Evolutionary conservation across 345 rosid species (phyloP), one percentile per base, ranked within the genome.

Genomic region (Pugionium cornutum): DNA sequence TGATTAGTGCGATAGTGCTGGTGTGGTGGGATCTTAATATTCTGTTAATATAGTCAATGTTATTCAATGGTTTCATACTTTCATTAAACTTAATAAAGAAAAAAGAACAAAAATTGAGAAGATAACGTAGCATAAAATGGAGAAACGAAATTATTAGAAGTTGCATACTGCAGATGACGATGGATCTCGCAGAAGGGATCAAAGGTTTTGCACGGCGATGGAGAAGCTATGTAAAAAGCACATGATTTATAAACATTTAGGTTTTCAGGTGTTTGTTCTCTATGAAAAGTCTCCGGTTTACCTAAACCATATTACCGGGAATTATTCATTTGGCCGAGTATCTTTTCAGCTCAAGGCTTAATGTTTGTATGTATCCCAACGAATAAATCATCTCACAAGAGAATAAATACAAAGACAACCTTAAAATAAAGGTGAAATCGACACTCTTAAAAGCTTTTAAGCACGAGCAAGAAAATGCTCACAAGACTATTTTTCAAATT

Each of bases 131-230:
- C 1, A 25, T 40, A 8, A 33, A 29, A 48, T 6, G 10, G 1
- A 48, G 46, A 36, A 47, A 30, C 4, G 28, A 62, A 28, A 9
- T 28, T 7, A 34, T 6, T 7, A 4, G 27, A 36, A 8, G 27
- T 2, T 4, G 29, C 3, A 35, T 62, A 62, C 67, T 10, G 29
- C 2, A 1, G 36, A 62, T 26, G 26, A 26, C 27, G 42, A 27
- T 49, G 11, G 27, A 49, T 62, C 56, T 49, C 57, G 44, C 28
- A 28, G 7, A 4, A 18, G 3, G 5, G n/a, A 49, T 33, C 3
- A 30, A 58, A 52, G 37, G 39, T 59, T 44, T 7, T 43, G 25
- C 27, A 59, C 64, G 64, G 40, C 64, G 52, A 31, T 4, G 64
- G 5, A 5, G 51, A 59, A 31, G 11, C 11, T 4, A 59, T 7